phyloP scores from a whole-genome alignment of 1,139 yeast species.

The Yarrowia galli region DNA sequence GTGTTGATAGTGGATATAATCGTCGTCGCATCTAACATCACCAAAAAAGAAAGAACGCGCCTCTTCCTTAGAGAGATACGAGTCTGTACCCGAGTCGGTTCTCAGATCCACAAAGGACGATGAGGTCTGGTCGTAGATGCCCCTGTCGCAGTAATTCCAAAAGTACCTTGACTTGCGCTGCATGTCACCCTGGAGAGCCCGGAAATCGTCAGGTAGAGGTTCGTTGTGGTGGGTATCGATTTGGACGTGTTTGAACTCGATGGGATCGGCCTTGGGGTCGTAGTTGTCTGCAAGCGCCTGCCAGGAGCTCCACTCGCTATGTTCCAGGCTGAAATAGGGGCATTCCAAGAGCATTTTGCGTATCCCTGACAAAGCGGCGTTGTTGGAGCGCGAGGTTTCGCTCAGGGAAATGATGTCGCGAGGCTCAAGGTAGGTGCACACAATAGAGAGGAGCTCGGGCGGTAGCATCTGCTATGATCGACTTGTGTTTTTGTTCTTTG shows the following conservation, averaged over 20 bases:
- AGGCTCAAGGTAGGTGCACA: background rate
- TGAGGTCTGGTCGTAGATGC: background rate
- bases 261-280: background rate
- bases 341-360: background rate
- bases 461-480: background rate
- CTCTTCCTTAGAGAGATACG: background rate
- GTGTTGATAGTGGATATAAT: constrained; percentile 1
- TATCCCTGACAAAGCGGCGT: background rate
- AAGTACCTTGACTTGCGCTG: background rate
- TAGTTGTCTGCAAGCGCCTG: background rate
- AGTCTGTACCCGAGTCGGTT: background rate
- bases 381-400: background rate
- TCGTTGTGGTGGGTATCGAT: background rate
- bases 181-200: constrained; percentile 3
- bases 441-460: background rate
- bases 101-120: background rate
- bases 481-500: background rate
- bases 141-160: constrained; percentile 1
- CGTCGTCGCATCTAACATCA: background rate
- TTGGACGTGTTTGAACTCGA: background rate
- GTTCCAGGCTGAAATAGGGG: constrained; percentile 2
- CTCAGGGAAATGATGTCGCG: background rate
- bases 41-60: background rate
- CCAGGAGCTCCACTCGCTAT: constrained; percentile 10
- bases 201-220: background rate